Evolutionary conservation across 305 asterid species (phyloP).

Genomic region (Rubia balearica): DNA sequence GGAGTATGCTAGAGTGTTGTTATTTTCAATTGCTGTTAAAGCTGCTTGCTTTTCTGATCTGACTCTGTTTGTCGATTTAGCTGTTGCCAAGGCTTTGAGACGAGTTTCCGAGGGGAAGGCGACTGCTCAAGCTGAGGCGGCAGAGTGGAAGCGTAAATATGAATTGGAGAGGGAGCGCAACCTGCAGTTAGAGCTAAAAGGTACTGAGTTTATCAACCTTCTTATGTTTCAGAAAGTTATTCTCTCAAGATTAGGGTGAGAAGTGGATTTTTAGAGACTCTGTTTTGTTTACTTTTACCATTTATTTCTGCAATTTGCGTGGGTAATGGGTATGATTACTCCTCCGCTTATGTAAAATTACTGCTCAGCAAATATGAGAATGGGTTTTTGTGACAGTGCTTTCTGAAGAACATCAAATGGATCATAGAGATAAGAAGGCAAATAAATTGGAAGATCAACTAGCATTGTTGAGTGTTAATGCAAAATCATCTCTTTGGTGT

Average conservation of each 20-base stretch:
- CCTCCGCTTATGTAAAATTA: not conserved
- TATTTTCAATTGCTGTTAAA: slow-evolving; percentile 1
- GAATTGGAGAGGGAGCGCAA: slow-evolving; percentile 73
- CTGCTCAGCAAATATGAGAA: not conserved
- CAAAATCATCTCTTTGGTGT: slow-evolving; percentile 53
- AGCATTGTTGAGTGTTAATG: slow-evolving; percentile 27
- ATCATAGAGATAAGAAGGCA: slow-evolving; percentile 25
- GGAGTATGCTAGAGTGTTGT: slow-evolving; percentile 38
- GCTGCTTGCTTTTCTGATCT: slow-evolving; percentile 7
- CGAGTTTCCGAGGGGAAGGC: slow-evolving; percentile 88
- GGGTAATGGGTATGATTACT: not conserved
- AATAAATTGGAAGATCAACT: slow-evolving; percentile 28
- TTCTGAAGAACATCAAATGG: slow-evolving; percentile 33
- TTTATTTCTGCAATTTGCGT: not conserved
- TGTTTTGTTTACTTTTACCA: not conserved
- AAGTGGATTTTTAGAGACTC: not conserved
- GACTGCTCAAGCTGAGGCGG: slow-evolving; percentile 94
- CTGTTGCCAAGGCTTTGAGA: slow-evolving; percentile 78
- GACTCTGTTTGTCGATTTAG: slow-evolving; percentile 31
- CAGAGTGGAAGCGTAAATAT: slow-evolving; percentile 95
- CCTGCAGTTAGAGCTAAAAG: slow-evolving; percentile 57
- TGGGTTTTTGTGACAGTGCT: slow-evolving; percentile 27
- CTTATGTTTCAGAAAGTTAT: not conserved
- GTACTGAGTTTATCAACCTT: slow-evolving; percentile 20
- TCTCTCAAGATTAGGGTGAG: not conserved